These are phyloP conservation scores for Yamadazyma trypodendri DNA, from an alignment of 1,139 yeast species.

Conservation along the genomic window DNA sequence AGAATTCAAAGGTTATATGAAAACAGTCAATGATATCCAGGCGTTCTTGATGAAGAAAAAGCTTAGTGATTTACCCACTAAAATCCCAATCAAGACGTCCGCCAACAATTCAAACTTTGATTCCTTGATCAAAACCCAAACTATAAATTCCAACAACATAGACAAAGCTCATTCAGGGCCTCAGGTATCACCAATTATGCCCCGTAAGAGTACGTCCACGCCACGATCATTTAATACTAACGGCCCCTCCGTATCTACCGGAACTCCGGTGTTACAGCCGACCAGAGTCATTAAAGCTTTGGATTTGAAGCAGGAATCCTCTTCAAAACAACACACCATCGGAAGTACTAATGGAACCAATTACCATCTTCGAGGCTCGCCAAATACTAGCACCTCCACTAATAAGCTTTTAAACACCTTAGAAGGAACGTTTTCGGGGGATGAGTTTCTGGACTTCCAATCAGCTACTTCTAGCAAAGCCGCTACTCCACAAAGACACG, in stretches of 20 bases:
- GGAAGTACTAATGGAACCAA: constrained; percentile 7
- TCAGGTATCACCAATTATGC: constrained; percentile 16
- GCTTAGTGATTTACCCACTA: constrained; percentile 24
- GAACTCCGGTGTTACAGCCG: constrained; percentile 14
- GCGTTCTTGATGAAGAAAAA: constrained; percentile 28
- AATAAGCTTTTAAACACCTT: constrained; percentile 11
- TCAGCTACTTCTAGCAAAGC: constrained; percentile 13
- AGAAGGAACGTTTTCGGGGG: constrained; percentile 13
- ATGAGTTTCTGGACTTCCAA: constrained; percentile 19
- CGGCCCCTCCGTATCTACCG: not conserved
- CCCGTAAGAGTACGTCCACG: constrained; percentile 9
- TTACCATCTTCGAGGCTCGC: not conserved
- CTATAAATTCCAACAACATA: constrained; percentile 27
- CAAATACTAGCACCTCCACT: not conserved
- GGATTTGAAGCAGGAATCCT: constrained; percentile 5
- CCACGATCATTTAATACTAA: not conserved
- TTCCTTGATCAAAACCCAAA: constrained; percentile 33
- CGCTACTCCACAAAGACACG: too few relatives aligned
- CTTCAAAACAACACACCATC: constrained; percentile 7
- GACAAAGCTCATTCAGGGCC: constrained; percentile 28
- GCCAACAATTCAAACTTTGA: constrained; percentile 22
- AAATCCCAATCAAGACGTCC: constrained; percentile 8
- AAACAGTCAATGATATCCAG: constrained; percentile 29
- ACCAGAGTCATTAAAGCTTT: constrained; percentile 12
- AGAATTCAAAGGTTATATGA: constrained; percentile 36